Percentiles rank a stretch among this genome's conserved stretches.
phyloP scores from a whole-genome alignment of 805 yeast genomes.

The Sugiyamaella qingdaonensis region DNA sequence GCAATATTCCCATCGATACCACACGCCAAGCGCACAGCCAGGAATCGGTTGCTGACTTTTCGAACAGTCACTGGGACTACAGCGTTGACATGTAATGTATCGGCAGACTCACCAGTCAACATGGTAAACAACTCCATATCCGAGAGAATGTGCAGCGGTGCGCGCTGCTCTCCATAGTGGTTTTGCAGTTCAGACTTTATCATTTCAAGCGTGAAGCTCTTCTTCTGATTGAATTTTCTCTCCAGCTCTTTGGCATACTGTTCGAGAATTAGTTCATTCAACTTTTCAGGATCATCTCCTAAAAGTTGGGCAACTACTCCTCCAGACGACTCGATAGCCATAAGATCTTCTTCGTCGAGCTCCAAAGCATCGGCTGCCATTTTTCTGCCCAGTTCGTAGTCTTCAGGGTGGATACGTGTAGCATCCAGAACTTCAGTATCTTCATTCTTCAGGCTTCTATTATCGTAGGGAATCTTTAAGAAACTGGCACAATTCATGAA shows the following conservation, averaged over 20 bases:
- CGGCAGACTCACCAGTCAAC: slow-evolving; percentile 81
- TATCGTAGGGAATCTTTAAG: slow-evolving; percentile 68
- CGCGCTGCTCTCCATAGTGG: slow-evolving; percentile 83
- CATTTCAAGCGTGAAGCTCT: slow-evolving; percentile 74
- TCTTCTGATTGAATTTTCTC: slow-evolving; percentile 53
- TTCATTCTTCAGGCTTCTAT: slow-evolving; percentile 49
- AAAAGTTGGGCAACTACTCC: slow-evolving; percentile 73
- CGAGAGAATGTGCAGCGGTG: slow-evolving; percentile 59
- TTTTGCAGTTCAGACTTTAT: slow-evolving; percentile 82
- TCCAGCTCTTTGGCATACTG: slow-evolving; percentile 90
- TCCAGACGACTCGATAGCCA: slow-evolving; percentile 73
- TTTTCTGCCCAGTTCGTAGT: slow-evolving; percentile 89
- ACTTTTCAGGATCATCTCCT: slow-evolving; percentile 67
- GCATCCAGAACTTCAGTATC: slow-evolving; percentile 79
- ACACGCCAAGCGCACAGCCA: slow-evolving; percentile 47
- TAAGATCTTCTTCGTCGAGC: slow-evolving; percentile 88
- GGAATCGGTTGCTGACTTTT: slow-evolving; percentile 50
- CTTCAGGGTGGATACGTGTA: slow-evolving; percentile 97
- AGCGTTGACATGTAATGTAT: slow-evolving; percentile 61
- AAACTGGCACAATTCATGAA: slow-evolving; percentile 93
- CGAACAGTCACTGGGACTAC: slow-evolving; percentile 72
- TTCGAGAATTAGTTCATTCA: slow-evolving; percentile 82
- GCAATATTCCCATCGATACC: slow-evolving; percentile 55
- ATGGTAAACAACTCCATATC: slow-evolving; percentile 76
- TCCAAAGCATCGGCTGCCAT: slow-evolving; percentile 99